Evolutionary conservation across 805 yeast species (phyloP).

Genomic region (Kodamaea sagamina): DNA sequence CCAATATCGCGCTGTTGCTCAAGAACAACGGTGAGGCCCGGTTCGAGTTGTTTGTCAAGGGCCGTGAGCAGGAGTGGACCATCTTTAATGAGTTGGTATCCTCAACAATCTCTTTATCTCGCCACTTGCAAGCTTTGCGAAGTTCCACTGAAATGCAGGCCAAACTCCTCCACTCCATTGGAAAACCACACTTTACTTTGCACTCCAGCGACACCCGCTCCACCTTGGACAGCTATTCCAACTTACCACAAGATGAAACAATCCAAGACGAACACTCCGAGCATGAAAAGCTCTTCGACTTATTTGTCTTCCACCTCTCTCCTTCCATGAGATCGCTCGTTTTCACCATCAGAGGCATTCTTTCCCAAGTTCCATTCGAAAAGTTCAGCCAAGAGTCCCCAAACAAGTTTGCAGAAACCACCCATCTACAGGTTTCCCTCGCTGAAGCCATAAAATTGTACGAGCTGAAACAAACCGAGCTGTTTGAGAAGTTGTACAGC

Average conservation of each 20-base stretch:
- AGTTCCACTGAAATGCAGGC: conserved; percentile 70
- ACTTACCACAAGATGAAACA: not conserved
- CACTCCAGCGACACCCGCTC: conserved; percentile 25
- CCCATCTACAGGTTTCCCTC: conserved; percentile 50
- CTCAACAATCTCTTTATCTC: conserved; percentile 52
- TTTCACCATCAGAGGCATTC: conserved; percentile 61
- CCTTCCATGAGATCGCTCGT: conserved; percentile 72
- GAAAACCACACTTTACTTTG: conserved; percentile 22
- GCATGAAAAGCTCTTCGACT: conserved; percentile 47
- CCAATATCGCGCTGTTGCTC: conserved; percentile 41
- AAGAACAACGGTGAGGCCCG: conserved; percentile 56
- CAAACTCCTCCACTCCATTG: conserved; percentile 31
- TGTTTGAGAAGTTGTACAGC: conserved; percentile 59
- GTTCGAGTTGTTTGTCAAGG: conserved; percentile 57
- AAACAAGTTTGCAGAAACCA: conserved; percentile 39
- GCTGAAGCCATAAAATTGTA: conserved; percentile 55
- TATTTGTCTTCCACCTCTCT: conserved; percentile 67
- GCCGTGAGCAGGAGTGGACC: conserved; percentile 56
- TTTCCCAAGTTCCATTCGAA: conserved; percentile 61
- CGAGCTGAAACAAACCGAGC: conserved; percentile 54
- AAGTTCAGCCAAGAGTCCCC: conserved; percentile 24
- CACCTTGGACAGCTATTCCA: conserved; percentile 26
- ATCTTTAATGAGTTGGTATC: conserved; percentile 49
- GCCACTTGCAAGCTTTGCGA: conserved; percentile 65
- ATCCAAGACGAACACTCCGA: not conserved